Evolutionary conservation across 75 land plant genomes (phyloP), one percentile per base, ranked within the genome.

Genomic region (Sequoia sempervirens): DNA sequence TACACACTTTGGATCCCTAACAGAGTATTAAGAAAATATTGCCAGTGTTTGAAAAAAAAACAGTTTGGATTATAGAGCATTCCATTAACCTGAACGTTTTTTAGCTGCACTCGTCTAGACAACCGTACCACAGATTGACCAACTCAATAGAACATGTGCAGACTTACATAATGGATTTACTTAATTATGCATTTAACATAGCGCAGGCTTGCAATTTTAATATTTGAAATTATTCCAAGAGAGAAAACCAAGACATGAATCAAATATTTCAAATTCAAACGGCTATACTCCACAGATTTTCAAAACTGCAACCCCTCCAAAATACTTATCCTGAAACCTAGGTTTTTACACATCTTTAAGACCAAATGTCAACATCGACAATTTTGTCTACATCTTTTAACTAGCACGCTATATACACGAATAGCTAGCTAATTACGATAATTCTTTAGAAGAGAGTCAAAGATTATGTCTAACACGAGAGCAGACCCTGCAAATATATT

Each of bases 401-500:
- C 13, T 50, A 40, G 41, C 41, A 40, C 41, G 41, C 41, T 47
- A 47, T 47, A 11, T 47, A 47, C 52, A 47, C 0, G 52, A 47
- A 47, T 47, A 47, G 11, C 52, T 40, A 34, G 36, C 36, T 40
- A 40, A 43, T 13, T 3, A 2, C 13, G 3, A 52, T 7, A 14
- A 18, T 4, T 15, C 5, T 58, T 4, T 26, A 58, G 20, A 58
- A 5, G 20, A 56, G 23, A 58, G 5, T 13, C 54, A 58, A 58
- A 58, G 23, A 58, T 58, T 58, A 5, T 56, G 4, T 58, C 2
- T 4, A 18, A 17, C 4, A 15, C 18, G 0, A 53, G 15, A 58
- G 58, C 58, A 54, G 58, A 61, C 8, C 66, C 66, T 61, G 66
- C 66, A 61, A 5, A 61, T 38, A 78, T 78, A 78, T 78, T 78